These are phyloP conservation scores for Hyaloscypha variabilis DNA, from an alignment of 495 filamentous ascomycete genomes.

Conservation along the genomic window DNA sequence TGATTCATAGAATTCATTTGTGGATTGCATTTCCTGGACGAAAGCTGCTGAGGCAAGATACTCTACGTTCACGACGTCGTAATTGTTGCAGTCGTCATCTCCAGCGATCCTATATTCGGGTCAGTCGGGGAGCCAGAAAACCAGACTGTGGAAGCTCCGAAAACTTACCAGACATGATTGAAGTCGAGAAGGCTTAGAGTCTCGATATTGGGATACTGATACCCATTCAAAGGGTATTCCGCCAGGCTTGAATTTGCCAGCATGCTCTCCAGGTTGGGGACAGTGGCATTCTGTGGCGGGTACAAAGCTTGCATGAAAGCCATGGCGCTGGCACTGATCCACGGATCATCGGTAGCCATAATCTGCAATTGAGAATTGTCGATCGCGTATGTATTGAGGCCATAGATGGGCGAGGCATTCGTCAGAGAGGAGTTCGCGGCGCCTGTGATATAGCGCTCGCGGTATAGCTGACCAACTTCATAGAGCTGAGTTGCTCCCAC, in stretches of 20 bases:
- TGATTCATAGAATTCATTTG: slow-evolving; percentile 51
- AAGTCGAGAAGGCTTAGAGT: slow-evolving; percentile 51
- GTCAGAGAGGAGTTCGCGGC: slow-evolving; percentile 30
- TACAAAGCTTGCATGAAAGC: slow-evolving; percentile 75
- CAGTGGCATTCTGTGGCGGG: slow-evolving; percentile 51
- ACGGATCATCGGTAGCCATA: slow-evolving; percentile 48
- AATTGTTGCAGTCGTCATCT: slow-evolving; percentile 49
- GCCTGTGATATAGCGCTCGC: slow-evolving; percentile 49
- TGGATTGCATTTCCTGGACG: slow-evolving; percentile 38
- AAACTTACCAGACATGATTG: slow-evolving; percentile 46
- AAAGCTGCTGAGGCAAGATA: slow-evolving; percentile 46
- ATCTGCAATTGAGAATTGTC: slow-evolving; percentile 50
- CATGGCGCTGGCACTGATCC: slow-evolving; percentile 58
- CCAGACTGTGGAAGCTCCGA: neutral
- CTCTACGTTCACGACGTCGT: slow-evolving; percentile 39
- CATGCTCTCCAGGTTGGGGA: slow-evolving; percentile 35
- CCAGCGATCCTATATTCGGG: slow-evolving; percentile 47
- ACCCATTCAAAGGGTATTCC: slow-evolving; percentile 57
- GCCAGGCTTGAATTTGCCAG: slow-evolving; percentile 52
- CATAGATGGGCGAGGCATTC: slow-evolving; percentile 23
- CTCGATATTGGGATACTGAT: slow-evolving; percentile 65
- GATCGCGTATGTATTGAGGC: slow-evolving; percentile 43
- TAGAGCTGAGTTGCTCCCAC: slow-evolving; percentile 61
- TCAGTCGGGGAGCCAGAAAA: neutral
- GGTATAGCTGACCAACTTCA: slow-evolving; percentile 52